Evolutionary conservation across 2,329 filamentous ascomycete species (phyloP).

Genomic region (Macrophomina tecta): DNA sequence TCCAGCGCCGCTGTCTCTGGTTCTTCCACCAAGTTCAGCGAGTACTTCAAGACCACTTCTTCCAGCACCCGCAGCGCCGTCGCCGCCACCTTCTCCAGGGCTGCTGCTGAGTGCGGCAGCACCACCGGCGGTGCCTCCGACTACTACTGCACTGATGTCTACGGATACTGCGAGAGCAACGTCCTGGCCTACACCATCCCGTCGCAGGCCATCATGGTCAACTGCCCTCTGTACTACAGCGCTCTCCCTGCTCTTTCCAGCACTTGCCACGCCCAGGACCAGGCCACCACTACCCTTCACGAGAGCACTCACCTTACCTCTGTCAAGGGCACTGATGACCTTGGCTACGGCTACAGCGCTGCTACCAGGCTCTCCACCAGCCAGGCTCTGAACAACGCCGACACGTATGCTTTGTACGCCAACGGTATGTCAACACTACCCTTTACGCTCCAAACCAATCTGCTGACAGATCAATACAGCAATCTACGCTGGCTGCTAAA

Average conservation of each 20-base stretch:
- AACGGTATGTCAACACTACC: slow-evolving; percentile 49
- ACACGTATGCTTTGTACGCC: slow-evolving; percentile 63
- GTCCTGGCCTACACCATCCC: slow-evolving; percentile 57
- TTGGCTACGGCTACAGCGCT: slow-evolving; percentile 55
- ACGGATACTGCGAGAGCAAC: no score
- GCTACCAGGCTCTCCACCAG: slow-evolving; percentile 50
- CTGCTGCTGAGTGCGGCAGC: slow-evolving; percentile 63
- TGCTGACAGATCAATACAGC: slow-evolving; percentile 62
- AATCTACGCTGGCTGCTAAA: slow-evolving; percentile 50
- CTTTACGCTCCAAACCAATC: slow-evolving; percentile 61
- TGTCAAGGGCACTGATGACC: slow-evolving; percentile 65
- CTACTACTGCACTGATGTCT: slow-evolving; percentile 64
- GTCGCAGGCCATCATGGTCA: slow-evolving; percentile 61
- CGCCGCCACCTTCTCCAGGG: slow-evolving; percentile 56
- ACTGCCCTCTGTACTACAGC: slow-evolving; percentile 67
- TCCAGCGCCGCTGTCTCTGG: slow-evolving; percentile 59
- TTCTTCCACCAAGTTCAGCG: slow-evolving; percentile 52
- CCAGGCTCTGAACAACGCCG: slow-evolving; percentile 67
- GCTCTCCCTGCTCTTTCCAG: slow-evolving; percentile 56
- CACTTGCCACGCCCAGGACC: slow-evolving; percentile 68
- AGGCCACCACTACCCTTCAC: slow-evolving; percentile 69
- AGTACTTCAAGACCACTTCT: slow-evolving; percentile 69
- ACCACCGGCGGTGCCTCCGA: slow-evolving; percentile 55
- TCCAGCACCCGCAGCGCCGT: slow-evolving; percentile 53
- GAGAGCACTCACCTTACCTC: slow-evolving; percentile 68